Evolutionary conservation across 768 basidiomycete species (phyloP), one percentile per base, ranked within the genome.

Genomic region (Imleria badia): DNA sequence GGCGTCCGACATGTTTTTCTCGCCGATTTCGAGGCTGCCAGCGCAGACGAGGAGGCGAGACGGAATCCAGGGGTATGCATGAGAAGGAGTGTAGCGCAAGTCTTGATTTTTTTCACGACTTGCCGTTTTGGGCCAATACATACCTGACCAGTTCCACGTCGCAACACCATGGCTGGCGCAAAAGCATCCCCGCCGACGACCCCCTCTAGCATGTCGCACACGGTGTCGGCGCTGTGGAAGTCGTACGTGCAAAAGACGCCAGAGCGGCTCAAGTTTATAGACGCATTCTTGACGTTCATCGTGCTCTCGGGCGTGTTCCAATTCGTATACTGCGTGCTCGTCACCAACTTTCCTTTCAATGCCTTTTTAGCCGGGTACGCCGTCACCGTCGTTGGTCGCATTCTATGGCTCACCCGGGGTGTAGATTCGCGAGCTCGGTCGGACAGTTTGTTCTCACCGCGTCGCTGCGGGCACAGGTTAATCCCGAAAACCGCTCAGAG

Each of bases 401-500:
- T 40, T 11, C 9, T 22, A 15, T 41, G 19, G 42, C 49, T 60
- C 35, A 66, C 45, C 13, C n/a, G 44, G 42, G 3, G 23, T n/a
- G 12, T 55, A 98, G 97, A 22, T 98, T 99, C 70, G 77, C 86
- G 22, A 93, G 94, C 66, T 88, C 89, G 15, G 91, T 98, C 39
- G 97, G 97, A 30, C 97, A 99, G 73, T 99, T 99, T 70, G 95
- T 98, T 52, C 78, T 99, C 54, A 85, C 93, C 8, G 95, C 96
- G 19, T 94, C 92, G 17, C 75, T 99, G 53, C 85, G 97, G 40
- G 85, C 88, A 7, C 97, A 99, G 75, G 89, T 94, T 51, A 93
- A 97, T 71, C 91, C 91, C 15, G 80, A 82, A 43, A 96, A 93
- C 73, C 83, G 82, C 61, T 66, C 76, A 35, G 84, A 88, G 60